Percentiles rank a stretch among this genome's conserved stretches.
Evolutionary conservation across 371 early-diverging fungal species (phyloP).

Genomic region (Circinella umbellata): DNA sequence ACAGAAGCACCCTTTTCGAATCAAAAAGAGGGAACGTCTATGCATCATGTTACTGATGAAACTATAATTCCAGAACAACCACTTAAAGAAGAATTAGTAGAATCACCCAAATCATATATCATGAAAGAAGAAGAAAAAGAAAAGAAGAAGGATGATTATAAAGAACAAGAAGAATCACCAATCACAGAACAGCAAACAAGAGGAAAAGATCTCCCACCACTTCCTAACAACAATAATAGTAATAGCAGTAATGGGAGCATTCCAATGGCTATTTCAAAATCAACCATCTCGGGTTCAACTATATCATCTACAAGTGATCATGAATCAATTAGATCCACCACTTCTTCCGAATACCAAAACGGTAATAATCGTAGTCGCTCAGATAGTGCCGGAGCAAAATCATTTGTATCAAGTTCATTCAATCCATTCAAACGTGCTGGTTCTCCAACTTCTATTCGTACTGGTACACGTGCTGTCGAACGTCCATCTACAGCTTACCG

Average conservation of each 20-base stretch:
- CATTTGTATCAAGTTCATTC: conserved; percentile 8
- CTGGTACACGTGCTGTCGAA: conserved; percentile 14
- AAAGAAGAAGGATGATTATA: background rate
- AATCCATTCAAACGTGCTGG: conserved; percentile 17
- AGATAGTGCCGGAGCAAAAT: conserved; percentile 8
- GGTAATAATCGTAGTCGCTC: background rate
- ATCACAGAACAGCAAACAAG: background rate
- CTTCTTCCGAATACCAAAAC: conserved; percentile 6
- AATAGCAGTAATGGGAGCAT: background rate
- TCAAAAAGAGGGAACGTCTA: too few relatives aligned
- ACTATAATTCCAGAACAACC: too few relatives aligned
- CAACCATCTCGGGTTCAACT: background rate
- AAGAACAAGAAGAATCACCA: background rate
- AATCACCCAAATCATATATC: too few relatives aligned
- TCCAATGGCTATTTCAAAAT: conserved; percentile 1
- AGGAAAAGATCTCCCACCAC: background rate
- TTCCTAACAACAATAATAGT: background rate
- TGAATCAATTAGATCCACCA: conserved; percentile 8
- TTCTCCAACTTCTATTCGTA: conserved; percentile 11
- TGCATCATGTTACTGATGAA: too few relatives aligned
- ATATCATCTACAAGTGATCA: conserved; percentile 5
- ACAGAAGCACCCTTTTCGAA: too few relatives aligned
- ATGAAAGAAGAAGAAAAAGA: background rate
- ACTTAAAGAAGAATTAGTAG: too few relatives aligned
- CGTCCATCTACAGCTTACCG: conserved; percentile 31